Evolutionary conservation across 768 basidiomycete species (phyloP).

Genomic region (Paxillus ammoniavirescens): DNA sequence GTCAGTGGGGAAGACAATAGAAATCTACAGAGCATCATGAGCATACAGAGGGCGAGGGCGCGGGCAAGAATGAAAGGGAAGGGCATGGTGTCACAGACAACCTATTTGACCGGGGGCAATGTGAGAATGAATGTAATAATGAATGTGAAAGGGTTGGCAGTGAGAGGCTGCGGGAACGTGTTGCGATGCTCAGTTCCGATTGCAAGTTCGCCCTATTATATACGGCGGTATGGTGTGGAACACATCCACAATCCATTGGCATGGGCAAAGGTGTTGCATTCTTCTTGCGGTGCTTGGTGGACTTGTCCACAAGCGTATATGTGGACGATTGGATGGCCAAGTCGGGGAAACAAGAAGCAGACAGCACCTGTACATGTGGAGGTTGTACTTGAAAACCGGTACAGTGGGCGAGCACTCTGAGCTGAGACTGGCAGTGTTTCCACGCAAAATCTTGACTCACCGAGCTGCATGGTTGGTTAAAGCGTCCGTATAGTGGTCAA

Average conservation of each 20-base stretch:
- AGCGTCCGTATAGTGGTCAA: neutral
- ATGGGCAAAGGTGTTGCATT: slow-evolving; percentile 9
- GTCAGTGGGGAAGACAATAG: neutral
- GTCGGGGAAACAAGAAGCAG: neutral
- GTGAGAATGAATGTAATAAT: slow-evolving; percentile 6
- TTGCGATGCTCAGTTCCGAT: neutral
- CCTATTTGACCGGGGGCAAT: slow-evolving; percentile 1
- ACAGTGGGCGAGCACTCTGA: neutral
- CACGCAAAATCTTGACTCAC: neutral
- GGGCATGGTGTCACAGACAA: slow-evolving; percentile 28
- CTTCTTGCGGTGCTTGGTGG: neutral
- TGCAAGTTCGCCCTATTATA: slow-evolving; percentile 14
- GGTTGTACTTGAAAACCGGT: neutral
- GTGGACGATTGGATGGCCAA: neutral
- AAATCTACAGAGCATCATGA: neutral
- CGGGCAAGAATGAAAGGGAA: slow-evolving; percentile 23
- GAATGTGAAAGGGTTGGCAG: neutral
- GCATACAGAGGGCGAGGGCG: slow-evolving; percentile 19
- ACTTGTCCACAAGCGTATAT: neutral
- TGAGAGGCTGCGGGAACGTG: slow-evolving; percentile 1
- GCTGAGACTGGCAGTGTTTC: neutral
- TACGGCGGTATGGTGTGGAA: neutral
- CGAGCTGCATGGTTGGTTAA: neutral
- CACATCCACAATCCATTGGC: neutral
- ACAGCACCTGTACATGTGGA: neutral